phyloP scores from a whole-genome alignment of 805 yeast genomes.

The Zygosaccharomyces siamensis region DNA sequence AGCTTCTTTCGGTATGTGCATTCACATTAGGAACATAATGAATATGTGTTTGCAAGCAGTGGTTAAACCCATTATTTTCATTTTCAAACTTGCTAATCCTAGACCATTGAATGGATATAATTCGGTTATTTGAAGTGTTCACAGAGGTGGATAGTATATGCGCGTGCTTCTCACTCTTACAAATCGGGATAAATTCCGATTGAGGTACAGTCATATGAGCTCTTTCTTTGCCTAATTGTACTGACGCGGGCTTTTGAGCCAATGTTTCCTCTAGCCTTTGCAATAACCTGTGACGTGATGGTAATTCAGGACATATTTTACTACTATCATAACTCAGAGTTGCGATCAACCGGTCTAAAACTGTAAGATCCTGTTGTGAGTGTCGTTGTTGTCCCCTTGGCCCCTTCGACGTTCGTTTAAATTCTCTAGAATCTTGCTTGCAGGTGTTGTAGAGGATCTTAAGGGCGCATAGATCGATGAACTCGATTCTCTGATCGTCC shows the following conservation, averaged over 20 bases:
- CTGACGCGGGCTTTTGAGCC: slow-evolving; percentile 22
- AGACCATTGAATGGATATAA: slow-evolving; percentile 28
- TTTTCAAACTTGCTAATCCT: slow-evolving; percentile 23
- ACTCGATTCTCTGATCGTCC: slow-evolving; percentile 12
- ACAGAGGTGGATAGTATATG: slow-evolving; percentile 19
- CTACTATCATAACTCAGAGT: slow-evolving; percentile 1
- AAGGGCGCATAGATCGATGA: slow-evolving; percentile 22
- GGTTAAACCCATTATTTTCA: slow-evolving; percentile 21
- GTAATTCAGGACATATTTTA: neutral
- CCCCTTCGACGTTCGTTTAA: too few species aligned
- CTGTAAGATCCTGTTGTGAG: neutral
- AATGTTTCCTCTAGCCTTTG: slow-evolving; percentile 17
- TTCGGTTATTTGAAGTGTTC: slow-evolving; percentile 25
- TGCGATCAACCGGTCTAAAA: slow-evolving; percentile 6
- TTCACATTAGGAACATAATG: slow-evolving; percentile 55
- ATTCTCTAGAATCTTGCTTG: neutral
- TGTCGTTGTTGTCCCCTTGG: neutral
- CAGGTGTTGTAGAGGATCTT: slow-evolving; percentile 32
- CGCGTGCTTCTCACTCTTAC: slow-evolving; percentile 23
- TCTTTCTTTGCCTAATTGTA: slow-evolving; percentile 26
- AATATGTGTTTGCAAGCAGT: slow-evolving; percentile 37
- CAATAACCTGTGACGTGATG: slow-evolving; percentile 6
- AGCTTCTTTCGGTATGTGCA: slow-evolving; percentile 56
- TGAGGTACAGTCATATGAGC: slow-evolving; percentile 15
- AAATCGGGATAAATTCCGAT: slow-evolving; percentile 25